Base-by-base conservation (phyloP, 371 early-diverging fungal genomes). In the Mortierella sp. region DNA sequence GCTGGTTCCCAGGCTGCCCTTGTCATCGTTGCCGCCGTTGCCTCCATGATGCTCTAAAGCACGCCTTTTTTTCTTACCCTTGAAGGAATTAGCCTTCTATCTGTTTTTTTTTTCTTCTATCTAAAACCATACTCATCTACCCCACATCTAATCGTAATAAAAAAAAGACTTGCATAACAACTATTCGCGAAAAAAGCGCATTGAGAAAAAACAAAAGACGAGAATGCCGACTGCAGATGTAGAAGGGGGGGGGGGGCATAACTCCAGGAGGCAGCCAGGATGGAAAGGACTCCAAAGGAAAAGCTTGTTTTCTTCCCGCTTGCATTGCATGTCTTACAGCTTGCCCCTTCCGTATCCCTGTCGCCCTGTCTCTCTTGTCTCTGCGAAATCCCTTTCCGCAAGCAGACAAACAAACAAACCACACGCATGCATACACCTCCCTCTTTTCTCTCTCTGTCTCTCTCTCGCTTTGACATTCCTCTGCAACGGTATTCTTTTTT, bases 1-100 rank as follows among this genome's bases (percentile, higher is more conserved):
- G 70, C 79, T 63, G 74, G 73, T 31, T 80, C 73, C 50, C 65
- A 65, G 13, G 73, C 71, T 37, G 76, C 67, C 22, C 66, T 79
- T 55, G 75, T 64, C 43, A 66, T 71, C 14, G 68, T 78, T 66
- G 71, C 77, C 31, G 79, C 76, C 58, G 72, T 77, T 63, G 67
- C 75, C 48, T 58, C 76, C 29, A 45, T 71, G 68, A 44, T 75
- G 68, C 71, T 79, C 50, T 79, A 79, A 67, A 44, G 31, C 16
- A 26, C 6, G n/a, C 13, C 9, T 13, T 16, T 40, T 34, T 40
- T 24, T 24, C 11, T 22, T 22, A n/a, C 24, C 10, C 22, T 63
- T 16, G 40, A 5, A 5, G 26, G n/a, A 24, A 26, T n/a, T n/a
- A n/a, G n/a, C n/a, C n/a, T n/a, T n/a, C 0, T 4, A 58, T 31